A percentile compares a stretch with the other conserved stretches of the same genome.
Conservation (phyloP, 139 green algal genomes). For the Nannochloris sp. region DNA sequence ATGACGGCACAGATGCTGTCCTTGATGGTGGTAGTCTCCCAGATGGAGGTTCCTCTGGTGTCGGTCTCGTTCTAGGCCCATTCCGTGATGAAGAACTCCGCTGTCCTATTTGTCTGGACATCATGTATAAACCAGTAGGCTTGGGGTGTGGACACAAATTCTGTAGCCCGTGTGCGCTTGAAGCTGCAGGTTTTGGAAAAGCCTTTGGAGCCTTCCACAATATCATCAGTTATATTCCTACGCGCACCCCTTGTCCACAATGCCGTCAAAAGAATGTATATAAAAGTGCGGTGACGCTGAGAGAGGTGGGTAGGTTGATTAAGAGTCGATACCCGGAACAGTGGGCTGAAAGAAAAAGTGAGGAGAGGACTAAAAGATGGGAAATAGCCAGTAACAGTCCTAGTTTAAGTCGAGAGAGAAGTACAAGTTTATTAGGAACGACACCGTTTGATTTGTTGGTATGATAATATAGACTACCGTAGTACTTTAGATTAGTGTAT, state of each 20-base stretch:
- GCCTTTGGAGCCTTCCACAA: conserved; percentile 19
- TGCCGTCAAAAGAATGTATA: conserved; percentile 25
- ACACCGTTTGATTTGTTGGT: no score
- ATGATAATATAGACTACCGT: no score
- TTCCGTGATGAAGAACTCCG: conserved; percentile 17
- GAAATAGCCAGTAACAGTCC: no score
- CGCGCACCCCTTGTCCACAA: conserved; percentile 18
- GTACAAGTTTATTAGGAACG: no score
- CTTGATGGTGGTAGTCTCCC: not conserved
- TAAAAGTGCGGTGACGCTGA: conserved; percentile 8
- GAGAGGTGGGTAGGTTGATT: conserved; percentile 14
- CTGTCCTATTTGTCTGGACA: conserved; percentile 34
- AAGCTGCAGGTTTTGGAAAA: conserved; percentile 13
- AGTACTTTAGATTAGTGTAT: no score
- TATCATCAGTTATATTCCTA: conserved; percentile 14
- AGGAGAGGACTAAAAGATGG: conserved; percentile 6
- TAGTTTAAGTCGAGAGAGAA: no score
- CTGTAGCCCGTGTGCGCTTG: conserved; percentile 30
- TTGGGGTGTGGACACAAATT: conserved; percentile 38
- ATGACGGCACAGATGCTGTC: not conserved
- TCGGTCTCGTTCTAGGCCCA: not conserved
- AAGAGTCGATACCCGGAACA: conserved; percentile 8
- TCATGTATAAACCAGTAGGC: conserved; percentile 35
- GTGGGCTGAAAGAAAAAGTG: conserved; percentile 5
- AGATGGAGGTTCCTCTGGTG: not conserved